Percentiles rank a stretch among this genome's conserved stretches.
Evolutionary conservation across 164 flowering plant genomes (phyloP).

Genomic region (Cinnamomum micranthum): DNA sequence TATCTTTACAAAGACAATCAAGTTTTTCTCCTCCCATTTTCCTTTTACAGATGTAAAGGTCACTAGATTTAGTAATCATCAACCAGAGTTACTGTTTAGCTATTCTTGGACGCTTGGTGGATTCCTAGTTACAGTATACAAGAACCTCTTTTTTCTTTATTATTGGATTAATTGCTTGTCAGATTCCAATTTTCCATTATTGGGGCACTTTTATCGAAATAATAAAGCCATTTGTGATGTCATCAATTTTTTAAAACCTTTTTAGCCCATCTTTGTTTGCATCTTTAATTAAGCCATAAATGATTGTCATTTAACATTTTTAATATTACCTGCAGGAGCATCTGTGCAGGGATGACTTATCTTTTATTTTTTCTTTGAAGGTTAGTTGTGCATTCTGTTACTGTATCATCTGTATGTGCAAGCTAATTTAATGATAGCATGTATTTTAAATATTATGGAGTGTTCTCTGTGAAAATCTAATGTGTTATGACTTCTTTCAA

Average conservation of each 20-base stretch:
- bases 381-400: constrained; percentile 27
- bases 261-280: neutral
- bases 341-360: constrained; percentile 71
- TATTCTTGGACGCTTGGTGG: neutral
- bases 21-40: too few species aligned
- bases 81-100: neutral
- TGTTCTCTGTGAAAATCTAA: neutral
- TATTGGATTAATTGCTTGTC: neutral
- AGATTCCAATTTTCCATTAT: neutral
- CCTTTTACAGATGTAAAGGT: too few species aligned
- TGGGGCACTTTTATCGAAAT: neutral
- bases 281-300: neutral
- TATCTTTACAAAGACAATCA: neutral
- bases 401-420: neutral
- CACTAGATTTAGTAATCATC: too few species aligned
- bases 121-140: neutral
- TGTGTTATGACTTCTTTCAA: too few species aligned
- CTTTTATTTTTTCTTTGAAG: constrained; percentile 86
- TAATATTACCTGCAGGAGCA: constrained; percentile 62
- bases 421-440: neutral
- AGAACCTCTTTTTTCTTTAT: neutral
- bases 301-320: neutral
- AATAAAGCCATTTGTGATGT: too few species aligned
- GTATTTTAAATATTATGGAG: neutral
- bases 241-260: too few species aligned